Conservation (phyloP, 2,329 filamentous ascomycete genomes). For the Pseudopithomyces maydicus region DNA sequence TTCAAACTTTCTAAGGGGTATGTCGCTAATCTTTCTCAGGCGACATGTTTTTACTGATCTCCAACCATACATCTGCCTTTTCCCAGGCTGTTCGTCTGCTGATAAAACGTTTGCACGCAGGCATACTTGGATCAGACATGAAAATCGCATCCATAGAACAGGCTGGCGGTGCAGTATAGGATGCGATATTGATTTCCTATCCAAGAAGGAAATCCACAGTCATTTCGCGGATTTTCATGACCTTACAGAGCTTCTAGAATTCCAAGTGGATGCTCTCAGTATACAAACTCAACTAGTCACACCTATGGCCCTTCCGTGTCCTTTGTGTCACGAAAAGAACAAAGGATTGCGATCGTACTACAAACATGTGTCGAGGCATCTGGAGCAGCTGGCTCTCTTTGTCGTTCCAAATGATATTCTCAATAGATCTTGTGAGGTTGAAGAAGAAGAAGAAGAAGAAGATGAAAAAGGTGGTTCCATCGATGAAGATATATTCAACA, state of each 20-base stretch:
- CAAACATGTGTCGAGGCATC: constrained; percentile 1
- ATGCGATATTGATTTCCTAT: not conserved
- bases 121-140: constrained; percentile 7
- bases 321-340: no score
- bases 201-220: not conserved
- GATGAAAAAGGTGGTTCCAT: no score
- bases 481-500: no score
- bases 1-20: not conserved
- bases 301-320: no score
- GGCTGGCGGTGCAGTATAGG: constrained; percentile 5
- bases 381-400: constrained; percentile 4
- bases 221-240: not conserved
- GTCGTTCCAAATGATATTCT: not conserved
- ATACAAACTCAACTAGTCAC: no score
- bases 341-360: not conserved
- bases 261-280: not conserved
- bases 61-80: constrained; percentile 8
- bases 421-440: not conserved
- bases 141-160: not conserved
- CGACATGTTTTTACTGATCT: constrained; percentile 9
- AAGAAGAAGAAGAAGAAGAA: no score
- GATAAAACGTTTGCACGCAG: constrained; percentile 6
- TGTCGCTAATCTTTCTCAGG: no score
- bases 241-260: no score
- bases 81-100: constrained; percentile 1